Conservation (phyloP, 306 rosid genomes). For the Castanea sativa region DNA sequence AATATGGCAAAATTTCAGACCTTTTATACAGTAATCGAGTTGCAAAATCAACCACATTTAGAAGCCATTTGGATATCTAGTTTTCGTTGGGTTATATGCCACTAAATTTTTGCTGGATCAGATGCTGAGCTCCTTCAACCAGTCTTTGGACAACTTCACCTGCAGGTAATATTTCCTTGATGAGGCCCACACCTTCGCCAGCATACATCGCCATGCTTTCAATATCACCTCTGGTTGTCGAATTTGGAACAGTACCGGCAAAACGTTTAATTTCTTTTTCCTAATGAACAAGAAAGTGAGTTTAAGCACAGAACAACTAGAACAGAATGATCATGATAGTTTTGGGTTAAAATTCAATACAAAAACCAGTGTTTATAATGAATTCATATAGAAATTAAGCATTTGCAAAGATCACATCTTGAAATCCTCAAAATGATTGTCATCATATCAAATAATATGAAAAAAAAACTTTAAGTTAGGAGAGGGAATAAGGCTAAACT, state of each 20-base stretch:
- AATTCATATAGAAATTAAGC: too few relatives aligned
- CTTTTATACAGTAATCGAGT: neutral
- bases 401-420: too few relatives aligned
- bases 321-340: too few relatives aligned
- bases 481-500: neutral
- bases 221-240: constrained; percentile 56
- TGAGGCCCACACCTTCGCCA: constrained; percentile 73
- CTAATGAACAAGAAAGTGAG: constrained; percentile 26
- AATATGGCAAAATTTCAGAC: neutral
- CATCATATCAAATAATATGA: neutral
- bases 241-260: constrained; percentile 71
- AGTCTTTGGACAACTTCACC: constrained; percentile 60
- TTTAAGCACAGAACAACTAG: constrained; percentile 1
- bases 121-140: constrained; percentile 72
- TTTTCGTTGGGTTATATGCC: neutral
- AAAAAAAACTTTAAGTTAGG: neutral
- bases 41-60: neutral
- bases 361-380: too few relatives aligned
- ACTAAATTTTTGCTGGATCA: constrained; percentile 39
- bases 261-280: constrained; percentile 56
- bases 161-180: constrained; percentile 68
- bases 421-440: neutral
- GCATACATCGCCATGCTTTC: constrained; percentile 92
- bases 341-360: too few relatives aligned
- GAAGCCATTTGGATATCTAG: neutral